Evolutionary conservation across 1,284 basidiomycete species (phyloP), one percentile per base, ranked within the genome.

Genomic region (Ceratobasidium papillatum): DNA sequence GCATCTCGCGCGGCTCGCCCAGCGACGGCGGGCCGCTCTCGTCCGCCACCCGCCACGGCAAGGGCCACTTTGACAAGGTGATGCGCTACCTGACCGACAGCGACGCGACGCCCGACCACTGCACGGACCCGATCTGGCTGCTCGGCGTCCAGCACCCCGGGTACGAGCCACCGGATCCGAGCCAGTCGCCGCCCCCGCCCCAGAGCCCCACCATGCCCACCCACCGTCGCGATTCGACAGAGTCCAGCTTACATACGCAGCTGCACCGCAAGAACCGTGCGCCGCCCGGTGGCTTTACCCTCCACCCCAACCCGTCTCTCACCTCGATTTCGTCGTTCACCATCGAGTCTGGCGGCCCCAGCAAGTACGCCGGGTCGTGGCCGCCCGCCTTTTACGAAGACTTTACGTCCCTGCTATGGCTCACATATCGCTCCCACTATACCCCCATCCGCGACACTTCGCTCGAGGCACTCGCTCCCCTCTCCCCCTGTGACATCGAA

Each of bases 351-450:
- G 61, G 52, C 32, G 71, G 54, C 36, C 76, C 62, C 69, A 74
- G 49, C 74, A 63, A 68, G 43, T 68, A 45, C 22, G 58, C 72
- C 52, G 80, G 69, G 22, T 78, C 76, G 75, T 94, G 93, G 92
- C 93, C 94, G 0, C 87, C 89, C 2, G 86, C 88, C 66, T 98
- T 98, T 81, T 95, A 95, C 80, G 85, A 89, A n/a, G 95, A 98
- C 82, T 98, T 96, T 81, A 90, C 90, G 0, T 94, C 93, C 0
- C 86, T 92, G 9, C 86, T 98, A 75, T 97, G 95, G 92, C 87
- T 95, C 69, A 97, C 95, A 0, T 98, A 98, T 82, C 91, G 96
- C n/a, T 91, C 89, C 0, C 92, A 95, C 69, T 97, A 96, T 78
- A 84, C 89, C 0, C 91, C 94, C 0, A 96, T 98, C 78, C 86